Conservation (phyloP, 495 filamentous ascomycete genomes). For the Staphylotrichum tortipilum region DNA sequence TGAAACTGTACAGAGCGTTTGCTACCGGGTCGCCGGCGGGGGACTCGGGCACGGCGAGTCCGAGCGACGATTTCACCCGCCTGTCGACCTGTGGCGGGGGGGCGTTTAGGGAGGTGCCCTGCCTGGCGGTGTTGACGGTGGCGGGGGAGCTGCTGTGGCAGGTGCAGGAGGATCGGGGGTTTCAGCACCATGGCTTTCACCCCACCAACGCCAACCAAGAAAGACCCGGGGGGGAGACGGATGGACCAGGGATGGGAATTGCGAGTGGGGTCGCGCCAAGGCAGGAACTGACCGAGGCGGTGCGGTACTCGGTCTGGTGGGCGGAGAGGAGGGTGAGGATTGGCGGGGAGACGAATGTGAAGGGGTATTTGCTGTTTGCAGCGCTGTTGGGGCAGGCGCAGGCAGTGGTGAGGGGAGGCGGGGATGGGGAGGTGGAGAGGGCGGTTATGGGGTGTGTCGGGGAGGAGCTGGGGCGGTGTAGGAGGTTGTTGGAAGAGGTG, state of each 20-base stretch:
- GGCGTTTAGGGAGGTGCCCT: constrained; percentile 34
- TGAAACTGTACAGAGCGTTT: constrained; percentile 33
- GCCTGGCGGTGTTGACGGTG: constrained; percentile 40
- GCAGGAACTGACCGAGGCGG: constrained; percentile 39
- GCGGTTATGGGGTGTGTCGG: constrained; percentile 17
- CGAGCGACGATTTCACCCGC: constrained; percentile 32
- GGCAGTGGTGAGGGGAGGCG: too few relatives aligned
- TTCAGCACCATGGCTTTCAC: too few relatives aligned
- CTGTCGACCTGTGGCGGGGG: constrained; percentile 40
- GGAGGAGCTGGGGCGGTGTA: constrained; percentile 18
- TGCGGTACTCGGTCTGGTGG: constrained; percentile 42
- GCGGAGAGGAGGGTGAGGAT: constrained; percentile 32
- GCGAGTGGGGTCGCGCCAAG: constrained; percentile 24
- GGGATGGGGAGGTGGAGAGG: constrained; percentile 21
- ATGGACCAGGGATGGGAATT: constrained; percentile 18
- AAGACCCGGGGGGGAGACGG: constrained; percentile 17
- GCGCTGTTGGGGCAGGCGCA: constrained; percentile 41
- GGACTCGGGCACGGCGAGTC: constrained; percentile 13
- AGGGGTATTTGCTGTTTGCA: constrained; percentile 41
- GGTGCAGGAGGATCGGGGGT: constrained; percentile 45
- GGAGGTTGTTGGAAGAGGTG: constrained; percentile 15
- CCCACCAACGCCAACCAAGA: constrained; percentile 24
- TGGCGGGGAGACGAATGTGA: constrained; percentile 51
- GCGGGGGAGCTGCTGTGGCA: constrained; percentile 41
- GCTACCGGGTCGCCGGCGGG: constrained; percentile 16